Evolutionary conservation across 768 basidiomycete species (phyloP), one percentile per base, ranked within the genome.

Genomic region (Lactarius deliciosus): DNA sequence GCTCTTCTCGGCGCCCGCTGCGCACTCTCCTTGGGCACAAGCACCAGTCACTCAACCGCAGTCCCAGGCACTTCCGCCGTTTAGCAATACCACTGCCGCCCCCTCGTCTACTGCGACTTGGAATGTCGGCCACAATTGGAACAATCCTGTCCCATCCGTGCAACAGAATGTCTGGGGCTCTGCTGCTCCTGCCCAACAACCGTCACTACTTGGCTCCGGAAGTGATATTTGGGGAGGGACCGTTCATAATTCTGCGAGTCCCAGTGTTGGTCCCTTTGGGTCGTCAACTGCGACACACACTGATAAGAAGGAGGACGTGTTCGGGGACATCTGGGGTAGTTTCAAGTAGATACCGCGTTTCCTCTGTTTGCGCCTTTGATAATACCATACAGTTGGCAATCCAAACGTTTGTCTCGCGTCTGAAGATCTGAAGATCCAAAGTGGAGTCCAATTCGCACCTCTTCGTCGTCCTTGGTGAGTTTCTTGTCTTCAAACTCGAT

Each of bases 301-400:
- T 58, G 74, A 77, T 66, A 88, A 89, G 79, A 89, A 84, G 76
- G 91, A 92, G 68, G 91, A 94, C 71, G 86, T 80, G 8, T 93
- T 93, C 73, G 90, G 89, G 8, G 90, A 93, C 76, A 75, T 94
- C 58, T 93, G 92, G 92, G 90, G 90, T 58, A 85, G 87, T 45
- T 91, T 91, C 76, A 92, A 92, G 80, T 92, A 81, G 72, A 64
- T 57, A 2, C 25, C 43, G 2, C 41, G 16, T 16, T 66, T 20
- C 20, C 41, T 28, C 56, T 34, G 36, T 56, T 40, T 36, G 10
- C 43, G 45, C 53, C 34, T 16, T 57, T 60, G 43, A n/a, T 47
- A 22, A 64, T 36, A 22, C 53, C 20, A 30, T 16, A 18, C 30
- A 45, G 25, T 57, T 16, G 20, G 45, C 6, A 66, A 38, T 32